Evolutionary conservation across 305 asterid species (phyloP).

Genomic region (Fraxinus sp.): DNA sequence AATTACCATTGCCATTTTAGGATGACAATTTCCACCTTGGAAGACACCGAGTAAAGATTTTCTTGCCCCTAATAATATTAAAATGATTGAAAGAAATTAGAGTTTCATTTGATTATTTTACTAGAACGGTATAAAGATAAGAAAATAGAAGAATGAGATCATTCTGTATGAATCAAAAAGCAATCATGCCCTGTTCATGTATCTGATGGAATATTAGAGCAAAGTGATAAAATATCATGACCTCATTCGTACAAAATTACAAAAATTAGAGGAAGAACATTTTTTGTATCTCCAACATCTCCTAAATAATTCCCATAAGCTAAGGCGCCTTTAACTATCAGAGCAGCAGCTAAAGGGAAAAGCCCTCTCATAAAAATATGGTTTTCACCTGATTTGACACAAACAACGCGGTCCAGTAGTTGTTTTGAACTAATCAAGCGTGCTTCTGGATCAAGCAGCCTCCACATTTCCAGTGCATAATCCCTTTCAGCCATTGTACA

Average conservation of each 20-base stretch:
- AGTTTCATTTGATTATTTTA: conserved; percentile 15
- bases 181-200: conserved; percentile 1
- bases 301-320: background rate
- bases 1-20: conserved; percentile 96
- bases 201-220: background rate
- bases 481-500: conserved; percentile 99
- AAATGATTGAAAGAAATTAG: background rate
- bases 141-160: conserved; percentile 1
- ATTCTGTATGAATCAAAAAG: background rate
- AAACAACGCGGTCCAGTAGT: conserved; percentile 78
- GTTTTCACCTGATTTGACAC: conserved; percentile 77
- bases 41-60: conserved; percentile 87
- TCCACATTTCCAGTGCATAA: conserved; percentile 98
- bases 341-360: conserved; percentile 13
- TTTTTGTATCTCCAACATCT: conserved; percentile 14
- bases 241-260: background rate
- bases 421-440: conserved; percentile 66
- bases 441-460: conserved; percentile 91
- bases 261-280: background rate
- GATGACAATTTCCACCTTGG: conserved; percentile 88
- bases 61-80: conserved; percentile 57
- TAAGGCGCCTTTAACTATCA: background rate
- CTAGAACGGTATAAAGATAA: background rate
- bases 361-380: conserved; percentile 7
- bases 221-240: background rate